phyloP scores from a whole-genome alignment of 1,139 yeast species.

The Candida tropicalis region DNA sequence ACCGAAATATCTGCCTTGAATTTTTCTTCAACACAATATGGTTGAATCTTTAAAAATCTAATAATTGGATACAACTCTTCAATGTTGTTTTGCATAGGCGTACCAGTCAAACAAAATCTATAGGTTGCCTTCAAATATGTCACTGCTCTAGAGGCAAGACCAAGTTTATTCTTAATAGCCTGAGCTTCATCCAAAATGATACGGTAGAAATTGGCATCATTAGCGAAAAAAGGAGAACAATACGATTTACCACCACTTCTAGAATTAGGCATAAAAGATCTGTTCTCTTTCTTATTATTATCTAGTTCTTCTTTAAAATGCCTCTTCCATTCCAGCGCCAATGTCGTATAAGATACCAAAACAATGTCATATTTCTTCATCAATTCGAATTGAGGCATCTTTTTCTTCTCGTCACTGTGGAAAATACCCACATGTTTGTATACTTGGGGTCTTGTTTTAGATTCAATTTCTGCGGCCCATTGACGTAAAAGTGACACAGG shows the following conservation, averaged over 20 bases:
- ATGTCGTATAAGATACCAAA: constrained; percentile 75
- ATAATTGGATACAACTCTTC: constrained; percentile 80
- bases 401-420: constrained; percentile 57
- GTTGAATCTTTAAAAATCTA: constrained; percentile 69
- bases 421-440: constrained; percentile 55
- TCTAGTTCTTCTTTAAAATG: constrained; percentile 50
- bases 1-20: constrained; percentile 62
- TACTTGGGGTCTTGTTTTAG: constrained; percentile 55
- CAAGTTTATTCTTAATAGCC: constrained; percentile 70
- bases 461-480: constrained; percentile 77
- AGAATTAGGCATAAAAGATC: constrained; percentile 42
- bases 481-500: constrained; percentile 84
- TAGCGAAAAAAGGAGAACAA: constrained; percentile 66
- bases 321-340: constrained; percentile 68
- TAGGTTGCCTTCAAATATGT: constrained; percentile 54
- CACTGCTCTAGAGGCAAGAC: constrained; percentile 71
- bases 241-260: constrained; percentile 48
- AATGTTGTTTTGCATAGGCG: constrained; percentile 89
- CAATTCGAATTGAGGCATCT: constrained; percentile 41
- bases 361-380: constrained; percentile 68
- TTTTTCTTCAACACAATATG: constrained; percentile 59
- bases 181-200: constrained; percentile 92
- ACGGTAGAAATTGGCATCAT: constrained; percentile 61
- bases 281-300: constrained; percentile 21
- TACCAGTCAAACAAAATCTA: constrained; percentile 87